Conservation (phyloP, 257 asterid species). For the Sherardia arvensis region DNA sequence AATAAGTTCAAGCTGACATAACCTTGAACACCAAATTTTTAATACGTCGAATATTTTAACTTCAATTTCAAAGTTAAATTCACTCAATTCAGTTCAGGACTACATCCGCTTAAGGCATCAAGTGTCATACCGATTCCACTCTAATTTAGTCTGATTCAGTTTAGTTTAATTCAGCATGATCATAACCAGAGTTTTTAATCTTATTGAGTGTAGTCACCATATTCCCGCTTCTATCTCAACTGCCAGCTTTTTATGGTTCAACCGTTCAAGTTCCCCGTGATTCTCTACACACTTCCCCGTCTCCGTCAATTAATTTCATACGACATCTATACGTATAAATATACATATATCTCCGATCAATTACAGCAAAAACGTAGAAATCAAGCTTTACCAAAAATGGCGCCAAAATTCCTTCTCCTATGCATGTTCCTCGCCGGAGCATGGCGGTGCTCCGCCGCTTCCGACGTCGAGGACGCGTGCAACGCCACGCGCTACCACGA, state of each 20-base stretch:
- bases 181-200: no score
- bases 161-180: no score
- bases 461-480: constrained; percentile 46
- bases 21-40: no score
- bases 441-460: constrained; percentile 2
- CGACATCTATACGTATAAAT: no score
- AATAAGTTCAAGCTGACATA: no score
- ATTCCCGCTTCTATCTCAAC: constrained; percentile 33
- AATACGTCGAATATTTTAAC: no score
- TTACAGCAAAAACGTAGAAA: neutral
- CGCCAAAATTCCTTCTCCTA: neutral
- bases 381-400: neutral
- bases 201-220: constrained; percentile 34
- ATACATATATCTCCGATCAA: neutral
- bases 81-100: no score
- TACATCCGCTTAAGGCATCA: no score
- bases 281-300: constrained; percentile 5
- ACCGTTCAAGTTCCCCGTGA: constrained; percentile 11
- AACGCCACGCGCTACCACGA: constrained; percentile 48
- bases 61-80: no score
- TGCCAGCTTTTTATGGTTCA: constrained; percentile 25
- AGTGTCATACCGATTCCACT: no score
- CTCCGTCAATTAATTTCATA: neutral
- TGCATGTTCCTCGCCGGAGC: constrained; percentile 14
- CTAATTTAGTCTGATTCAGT: no score